A percentile compares a stretch with the other conserved stretches of the same genome.
These are phyloP conservation scores for Hypericum androsaemum DNA, from an alignment of 345 rosid genomes.

Conservation along the genomic window DNA sequence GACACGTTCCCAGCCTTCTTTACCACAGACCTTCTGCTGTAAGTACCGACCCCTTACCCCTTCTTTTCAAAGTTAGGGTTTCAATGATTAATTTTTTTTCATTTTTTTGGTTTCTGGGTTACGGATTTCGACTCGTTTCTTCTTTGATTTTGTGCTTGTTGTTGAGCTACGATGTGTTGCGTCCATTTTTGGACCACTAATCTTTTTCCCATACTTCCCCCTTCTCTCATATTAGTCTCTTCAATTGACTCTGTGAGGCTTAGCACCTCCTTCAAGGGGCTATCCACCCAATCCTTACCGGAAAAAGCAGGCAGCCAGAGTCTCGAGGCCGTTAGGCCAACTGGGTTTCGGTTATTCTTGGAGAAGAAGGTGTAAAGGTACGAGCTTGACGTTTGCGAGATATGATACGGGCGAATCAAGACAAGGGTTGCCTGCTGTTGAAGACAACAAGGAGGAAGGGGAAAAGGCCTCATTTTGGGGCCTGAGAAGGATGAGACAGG, in stretches of 20 bases:
- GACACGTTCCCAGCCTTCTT: no score
- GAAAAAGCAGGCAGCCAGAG: background rate
- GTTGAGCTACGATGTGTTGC: no score
- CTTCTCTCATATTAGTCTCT: background rate
- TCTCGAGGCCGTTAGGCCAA: constrained; percentile 11
- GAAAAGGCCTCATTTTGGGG: constrained; percentile 35
- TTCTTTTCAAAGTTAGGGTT: no score
- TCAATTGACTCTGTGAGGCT: constrained; percentile 39
- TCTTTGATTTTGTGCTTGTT: no score
- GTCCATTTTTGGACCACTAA: no score
- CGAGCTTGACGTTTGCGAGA: constrained; percentile 20
- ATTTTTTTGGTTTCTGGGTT: no score
- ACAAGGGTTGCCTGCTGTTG: constrained; percentile 20
- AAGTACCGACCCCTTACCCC: no score
- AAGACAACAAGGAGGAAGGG: constrained; percentile 10
- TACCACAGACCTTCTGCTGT: no score
- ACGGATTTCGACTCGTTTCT: no score
- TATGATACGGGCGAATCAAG: constrained; percentile 7
- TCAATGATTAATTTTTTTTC: no score
- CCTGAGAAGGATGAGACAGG: constrained; percentile 54
- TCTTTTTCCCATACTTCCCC: background rate
- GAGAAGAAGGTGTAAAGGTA: constrained; percentile 13
- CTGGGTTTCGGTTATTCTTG: constrained; percentile 23
- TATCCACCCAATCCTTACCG: constrained; percentile 10
- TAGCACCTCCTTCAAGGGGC: constrained; percentile 6